Conservation (phyloP, 768 basidiomycete species). For the Leccinum obscurum region DNA sequence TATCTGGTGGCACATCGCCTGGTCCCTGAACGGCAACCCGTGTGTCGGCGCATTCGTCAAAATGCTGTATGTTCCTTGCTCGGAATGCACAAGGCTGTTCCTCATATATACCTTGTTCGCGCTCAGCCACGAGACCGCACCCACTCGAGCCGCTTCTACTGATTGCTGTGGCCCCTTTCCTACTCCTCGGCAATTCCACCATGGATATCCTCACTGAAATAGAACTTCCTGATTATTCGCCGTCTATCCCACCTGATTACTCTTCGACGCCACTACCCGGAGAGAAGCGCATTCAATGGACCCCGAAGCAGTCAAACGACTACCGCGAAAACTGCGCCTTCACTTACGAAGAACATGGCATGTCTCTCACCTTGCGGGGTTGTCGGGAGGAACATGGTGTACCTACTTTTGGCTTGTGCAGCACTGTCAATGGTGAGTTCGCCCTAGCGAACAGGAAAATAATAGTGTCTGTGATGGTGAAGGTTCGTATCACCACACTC, state of each 20-base stretch:
- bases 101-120: conserved; percentile 22
- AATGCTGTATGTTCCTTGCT: neutral
- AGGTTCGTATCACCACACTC: conserved; percentile 20
- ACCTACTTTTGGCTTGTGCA: conserved; percentile 32
- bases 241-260: conserved; percentile 57
- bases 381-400: conserved; percentile 33
- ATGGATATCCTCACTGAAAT: conserved; percentile 16
- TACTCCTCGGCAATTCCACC: neutral
- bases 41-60: conserved; percentile 8
- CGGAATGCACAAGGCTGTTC: conserved; percentile 11
- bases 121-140: conserved; percentile 1
- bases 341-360: conserved; percentile 31
- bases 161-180: conserved; percentile 5
- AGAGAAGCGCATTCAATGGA: conserved; percentile 54
- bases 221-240: conserved; percentile 52
- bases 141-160: neutral
- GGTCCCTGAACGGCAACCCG: conserved; percentile 16
- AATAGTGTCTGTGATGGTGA: conserved; percentile 28
- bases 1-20: conserved; percentile 21
- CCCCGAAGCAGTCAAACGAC: conserved; percentile 28
- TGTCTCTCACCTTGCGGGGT: conserved; percentile 31
- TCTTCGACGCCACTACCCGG: conserved; percentile 52
- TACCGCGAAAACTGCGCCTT: conserved; percentile 26
- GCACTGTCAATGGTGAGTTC: conserved; percentile 32
- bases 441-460: conserved; percentile 25